Evolutionary conservation across 306 rosid species (phyloP), one percentile per base, ranked within the genome.

Genomic region (Mimosa bimucronata): DNA sequence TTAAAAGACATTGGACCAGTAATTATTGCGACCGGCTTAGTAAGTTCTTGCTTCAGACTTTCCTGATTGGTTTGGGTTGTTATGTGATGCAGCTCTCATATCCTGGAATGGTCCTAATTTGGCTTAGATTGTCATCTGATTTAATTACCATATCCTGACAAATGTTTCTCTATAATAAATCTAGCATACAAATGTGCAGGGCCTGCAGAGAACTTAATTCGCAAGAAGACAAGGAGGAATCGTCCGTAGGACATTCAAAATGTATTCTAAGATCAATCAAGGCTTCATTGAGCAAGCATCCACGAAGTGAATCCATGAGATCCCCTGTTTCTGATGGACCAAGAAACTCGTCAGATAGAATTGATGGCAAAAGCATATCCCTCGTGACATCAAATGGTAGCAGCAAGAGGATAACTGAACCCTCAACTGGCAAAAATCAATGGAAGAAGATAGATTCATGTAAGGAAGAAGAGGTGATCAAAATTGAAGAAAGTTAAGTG

Each of bases 401-500:
- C 79, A 90, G 97, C 86, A 88, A 84, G 72, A 91, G 99, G 83
- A 82, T 88, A 72, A 83, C 92, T 2, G 97, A 87, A 40, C 89
- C 92, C 41, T 85, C 75, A 2, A 80, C 83, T 0, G 81, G 80
- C 7, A 89, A 70, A 78, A 93, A 78, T 70, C 94, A 83, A 66
- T 80, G 92, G 3, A 88, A 88, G 81, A 87, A 86, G 83, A 71
- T 85, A 67, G 99, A 91, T 81, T 90, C 97, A 52, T 91, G 85
- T 30, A 83, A 89, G 73, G 94, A 88, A 83, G 96, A 91, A 61
- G 94, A 95, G 48, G 91, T 91, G 75, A 89, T 96, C 89, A 91
- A 91, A 89, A 91, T 91, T 11, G 99, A 96, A 85, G 99, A 96
- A 96, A 96, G 99, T 91, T 93, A 90, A 96, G 99, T 90, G 66